phyloP scores from a whole-genome alignment of 2,329 filamentous ascomycete genomes.

The Emmonsia crescens region DNA sequence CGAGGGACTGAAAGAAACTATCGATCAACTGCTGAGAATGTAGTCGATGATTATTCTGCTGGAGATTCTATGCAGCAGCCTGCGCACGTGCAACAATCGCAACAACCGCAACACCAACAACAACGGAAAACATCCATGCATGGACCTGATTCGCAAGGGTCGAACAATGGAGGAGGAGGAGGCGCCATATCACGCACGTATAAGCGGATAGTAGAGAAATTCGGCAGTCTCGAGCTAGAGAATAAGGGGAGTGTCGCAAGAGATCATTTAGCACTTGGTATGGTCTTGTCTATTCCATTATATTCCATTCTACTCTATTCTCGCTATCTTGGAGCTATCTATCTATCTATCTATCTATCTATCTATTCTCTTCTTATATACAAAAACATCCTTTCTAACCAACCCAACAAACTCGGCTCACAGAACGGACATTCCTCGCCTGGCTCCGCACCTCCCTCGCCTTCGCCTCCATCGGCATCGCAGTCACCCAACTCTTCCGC shows the following conservation, averaged over 20 bases:
- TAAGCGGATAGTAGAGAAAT: conserved; percentile 44
- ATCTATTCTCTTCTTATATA: neutral
- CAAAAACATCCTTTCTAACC: neutral
- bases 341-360: conserved; percentile 5
- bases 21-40: conserved; percentile 22
- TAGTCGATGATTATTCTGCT: conserved; percentile 10
- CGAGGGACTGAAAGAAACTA: conserved; percentile 20
- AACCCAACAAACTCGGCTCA: neutral
- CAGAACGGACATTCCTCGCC: conserved; percentile 57
- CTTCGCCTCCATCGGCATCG: conserved; percentile 56
- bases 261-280: conserved; percentile 54
- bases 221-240: conserved; percentile 52
- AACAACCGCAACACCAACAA: neutral
- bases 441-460: conserved; percentile 57
- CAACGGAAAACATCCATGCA: neutral
- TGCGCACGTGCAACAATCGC: neutral
- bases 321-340: no score
- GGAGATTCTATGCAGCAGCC: neutral
- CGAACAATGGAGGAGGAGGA: neutral
- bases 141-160: neutral
- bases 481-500: conserved; percentile 55
- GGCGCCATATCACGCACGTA: conserved; percentile 29
- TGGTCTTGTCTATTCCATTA: conserved; percentile 8
- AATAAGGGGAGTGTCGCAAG: conserved; percentile 57
- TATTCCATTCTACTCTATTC: no score